Percentiles rank a stretch among this genome's conserved stretches.
Evolutionary conservation across 345 rosid species (phyloP).

Genomic region (Eucalyptus camaldulensis): DNA sequence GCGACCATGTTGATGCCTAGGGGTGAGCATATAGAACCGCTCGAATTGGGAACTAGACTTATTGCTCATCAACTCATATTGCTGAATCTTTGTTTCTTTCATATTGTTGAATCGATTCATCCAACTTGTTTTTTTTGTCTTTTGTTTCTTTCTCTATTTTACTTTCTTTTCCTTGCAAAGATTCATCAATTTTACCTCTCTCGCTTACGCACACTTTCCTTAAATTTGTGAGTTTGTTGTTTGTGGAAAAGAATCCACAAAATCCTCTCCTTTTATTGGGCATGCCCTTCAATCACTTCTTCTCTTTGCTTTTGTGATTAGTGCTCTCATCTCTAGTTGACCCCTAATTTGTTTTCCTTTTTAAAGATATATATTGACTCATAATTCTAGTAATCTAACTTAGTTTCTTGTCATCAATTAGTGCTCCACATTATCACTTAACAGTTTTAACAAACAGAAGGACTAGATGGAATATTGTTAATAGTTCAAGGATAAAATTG

Average conservation of each 20-base stretch:
- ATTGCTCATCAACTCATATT: no score
- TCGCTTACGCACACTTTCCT: neutral
- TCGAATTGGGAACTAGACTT: fast-evolving
- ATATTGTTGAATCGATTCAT: neutral
- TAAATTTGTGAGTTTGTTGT: neutral
- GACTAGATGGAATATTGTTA: no score
- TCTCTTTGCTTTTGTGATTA: no score
- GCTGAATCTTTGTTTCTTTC: neutral
- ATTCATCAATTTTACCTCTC: neutral
- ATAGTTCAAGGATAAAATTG: no score
- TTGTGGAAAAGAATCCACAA: neutral
- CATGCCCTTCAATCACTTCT: neutral
- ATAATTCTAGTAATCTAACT: no score
- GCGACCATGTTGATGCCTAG: neutral
- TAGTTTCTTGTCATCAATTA: no score
- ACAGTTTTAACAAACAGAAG: no score
- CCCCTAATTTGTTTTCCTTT: no score
- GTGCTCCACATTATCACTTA: no score
- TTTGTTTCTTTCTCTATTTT: neutral
- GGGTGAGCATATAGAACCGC: no score
- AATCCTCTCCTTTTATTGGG: neutral
- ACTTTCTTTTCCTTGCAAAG: neutral
- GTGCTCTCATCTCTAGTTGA: no score
- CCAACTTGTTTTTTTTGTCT: neutral
- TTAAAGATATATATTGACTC: no score